phyloP scores from a whole-genome alignment of 495 filamentous ascomycete genomes.

The Niebla homalea region DNA sequence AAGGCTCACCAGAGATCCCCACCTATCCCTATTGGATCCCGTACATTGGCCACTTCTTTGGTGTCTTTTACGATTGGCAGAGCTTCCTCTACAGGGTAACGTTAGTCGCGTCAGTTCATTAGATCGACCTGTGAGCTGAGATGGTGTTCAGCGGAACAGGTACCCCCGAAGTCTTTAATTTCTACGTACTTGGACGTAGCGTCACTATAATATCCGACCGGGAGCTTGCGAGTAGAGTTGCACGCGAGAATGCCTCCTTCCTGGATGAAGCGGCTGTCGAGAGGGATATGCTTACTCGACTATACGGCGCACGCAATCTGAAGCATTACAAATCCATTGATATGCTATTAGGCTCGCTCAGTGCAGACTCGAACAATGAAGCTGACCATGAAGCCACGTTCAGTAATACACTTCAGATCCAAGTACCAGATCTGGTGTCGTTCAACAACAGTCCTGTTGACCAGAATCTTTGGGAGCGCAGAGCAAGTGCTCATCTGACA shows the following conservation, averaged over 20 bases:
- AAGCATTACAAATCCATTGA: conserved; percentile 16
- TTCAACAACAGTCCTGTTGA: conserved; percentile 48
- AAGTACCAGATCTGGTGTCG: conserved; percentile 40
- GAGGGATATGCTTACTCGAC: conserved; percentile 30
- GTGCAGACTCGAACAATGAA: too few species aligned
- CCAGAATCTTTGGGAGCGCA: conserved; percentile 47
- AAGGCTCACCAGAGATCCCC: conserved; percentile 23
- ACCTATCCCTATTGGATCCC: conserved; percentile 47
- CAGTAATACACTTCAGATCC: conserved; percentile 20
- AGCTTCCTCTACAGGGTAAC: conserved; percentile 27
- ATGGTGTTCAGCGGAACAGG: background rate
- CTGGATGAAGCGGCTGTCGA: conserved; percentile 17
- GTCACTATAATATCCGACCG: background rate
- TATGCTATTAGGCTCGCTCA: too few species aligned
- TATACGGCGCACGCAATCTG: conserved; percentile 34
- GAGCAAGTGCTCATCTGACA: conserved; percentile 23
- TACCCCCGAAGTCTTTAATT: background rate
- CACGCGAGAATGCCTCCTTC: background rate
- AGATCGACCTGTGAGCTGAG: background rate
- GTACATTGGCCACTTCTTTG: conserved; percentile 38
- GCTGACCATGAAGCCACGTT: too few species aligned
- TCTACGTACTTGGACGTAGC: background rate
- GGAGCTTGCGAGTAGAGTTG: background rate
- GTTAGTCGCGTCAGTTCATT: conserved; percentile 20
- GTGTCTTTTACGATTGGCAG: conserved; percentile 33